Conservation (phyloP, 805 yeast species). For the Pichia heedii region DNA sequence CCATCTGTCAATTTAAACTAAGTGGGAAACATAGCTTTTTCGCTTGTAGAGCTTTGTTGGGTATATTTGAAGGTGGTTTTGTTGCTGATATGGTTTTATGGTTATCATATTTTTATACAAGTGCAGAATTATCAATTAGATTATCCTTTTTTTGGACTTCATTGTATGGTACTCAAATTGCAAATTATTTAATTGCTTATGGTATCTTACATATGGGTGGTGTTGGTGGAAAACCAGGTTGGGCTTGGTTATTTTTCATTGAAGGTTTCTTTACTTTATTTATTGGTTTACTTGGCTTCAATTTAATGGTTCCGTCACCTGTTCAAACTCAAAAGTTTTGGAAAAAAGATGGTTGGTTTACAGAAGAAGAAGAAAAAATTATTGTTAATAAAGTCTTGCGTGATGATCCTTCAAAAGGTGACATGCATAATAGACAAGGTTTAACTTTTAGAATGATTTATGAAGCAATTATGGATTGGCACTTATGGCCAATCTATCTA, state of each 20-base stretch:
- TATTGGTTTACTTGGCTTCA: conserved; percentile 36
- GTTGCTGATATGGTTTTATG: conserved; percentile 57
- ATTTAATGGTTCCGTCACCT: conserved; percentile 28
- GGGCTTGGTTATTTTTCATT: conserved; percentile 60
- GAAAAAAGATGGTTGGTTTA: conserved; percentile 32
- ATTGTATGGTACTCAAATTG: conserved; percentile 37
- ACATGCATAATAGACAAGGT: conserved; percentile 54
- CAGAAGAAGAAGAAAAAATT: conserved; percentile 47
- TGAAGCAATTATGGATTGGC: conserved; percentile 37
- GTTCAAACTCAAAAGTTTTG: conserved; percentile 24
- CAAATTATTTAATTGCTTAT: conserved; percentile 37
- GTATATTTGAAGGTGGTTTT: conserved; percentile 59
- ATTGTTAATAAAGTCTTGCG: conserved; percentile 49
- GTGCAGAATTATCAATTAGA: conserved; percentile 48
- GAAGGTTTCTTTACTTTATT: conserved; percentile 51
- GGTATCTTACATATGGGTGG: conserved; percentile 47
- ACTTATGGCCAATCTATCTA: conserved; percentile 46
- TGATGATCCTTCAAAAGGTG: conserved; percentile 59
- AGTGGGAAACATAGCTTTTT: conserved; percentile 34
- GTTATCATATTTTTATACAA: conserved; percentile 58
- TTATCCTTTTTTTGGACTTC: conserved; percentile 55
- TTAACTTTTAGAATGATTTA: conserved; percentile 32
- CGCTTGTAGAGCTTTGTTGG: conserved; percentile 43
- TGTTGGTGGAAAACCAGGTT: conserved; percentile 36
- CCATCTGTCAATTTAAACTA: conserved; percentile 42